Evolutionary conservation across 331 rosid species (phyloP).

Genomic region (Acacia concinna): DNA sequence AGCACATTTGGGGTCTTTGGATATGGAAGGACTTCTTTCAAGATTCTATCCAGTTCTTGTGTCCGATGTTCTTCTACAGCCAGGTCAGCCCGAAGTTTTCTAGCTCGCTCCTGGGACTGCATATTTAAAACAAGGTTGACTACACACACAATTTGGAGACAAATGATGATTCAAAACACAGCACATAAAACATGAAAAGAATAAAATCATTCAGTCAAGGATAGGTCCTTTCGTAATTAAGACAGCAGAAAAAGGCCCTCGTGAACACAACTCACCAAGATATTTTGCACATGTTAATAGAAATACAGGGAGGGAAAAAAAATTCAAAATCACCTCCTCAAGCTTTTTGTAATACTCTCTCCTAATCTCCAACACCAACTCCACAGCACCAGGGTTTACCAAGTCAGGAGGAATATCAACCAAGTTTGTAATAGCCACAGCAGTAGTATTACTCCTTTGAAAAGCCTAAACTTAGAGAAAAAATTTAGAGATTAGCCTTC

Average conservation of each 20-base stretch:
- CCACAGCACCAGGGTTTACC: slow-evolving; percentile 73
- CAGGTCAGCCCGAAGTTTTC: slow-evolving; percentile 77
- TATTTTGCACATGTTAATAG: neutral
- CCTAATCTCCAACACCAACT: slow-evolving; percentile 73
- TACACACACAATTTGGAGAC: slow-evolving; percentile 24
- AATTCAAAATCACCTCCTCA: slow-evolving; percentile 61
- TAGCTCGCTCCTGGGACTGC: slow-evolving; percentile 84
- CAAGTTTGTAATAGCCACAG: slow-evolving; percentile 40
- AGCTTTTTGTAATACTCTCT: slow-evolving; percentile 80
- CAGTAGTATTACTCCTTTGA: slow-evolving; percentile 49
- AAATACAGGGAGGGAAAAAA: neutral
- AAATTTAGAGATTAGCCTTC: slow-evolving; percentile 14
- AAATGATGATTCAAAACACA: neutral
- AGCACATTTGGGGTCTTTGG: slow-evolving; percentile 64
- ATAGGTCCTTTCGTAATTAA: neutral
- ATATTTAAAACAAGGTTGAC: slow-evolving; percentile 31
- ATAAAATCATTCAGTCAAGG: neutral
- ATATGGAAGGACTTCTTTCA: slow-evolving; percentile 85
- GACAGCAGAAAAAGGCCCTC: neutral
- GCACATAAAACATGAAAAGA: neutral
- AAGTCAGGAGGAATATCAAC: slow-evolving; percentile 74
- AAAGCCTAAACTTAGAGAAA: slow-evolving; percentile 55
- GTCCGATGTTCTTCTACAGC: slow-evolving; percentile 88
- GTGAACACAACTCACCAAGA: neutral
- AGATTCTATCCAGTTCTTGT: slow-evolving; percentile 79